phyloP scores from a whole-genome alignment of 176 grass and related monocot genomes.

The Tuctoria greenei region DNA sequence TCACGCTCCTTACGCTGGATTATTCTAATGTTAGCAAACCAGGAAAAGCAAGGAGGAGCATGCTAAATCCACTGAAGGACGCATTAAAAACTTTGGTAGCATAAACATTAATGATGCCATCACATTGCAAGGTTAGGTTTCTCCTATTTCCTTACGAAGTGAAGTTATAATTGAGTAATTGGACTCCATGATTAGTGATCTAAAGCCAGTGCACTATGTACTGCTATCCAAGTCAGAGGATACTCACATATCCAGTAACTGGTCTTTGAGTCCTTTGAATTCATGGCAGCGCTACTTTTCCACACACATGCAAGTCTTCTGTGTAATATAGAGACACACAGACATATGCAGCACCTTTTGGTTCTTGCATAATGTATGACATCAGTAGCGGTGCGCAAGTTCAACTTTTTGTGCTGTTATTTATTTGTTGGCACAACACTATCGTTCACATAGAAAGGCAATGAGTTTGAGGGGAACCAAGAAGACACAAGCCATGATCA shows the following conservation, averaged over 20 bases:
- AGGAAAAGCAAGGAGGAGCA: neutral
- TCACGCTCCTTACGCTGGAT: conserved; percentile 5
- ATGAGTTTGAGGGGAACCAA: conserved; percentile 37
- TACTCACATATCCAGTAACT: conserved; percentile 26
- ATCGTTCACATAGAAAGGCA: conserved; percentile 26
- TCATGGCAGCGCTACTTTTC: conserved; percentile 34
- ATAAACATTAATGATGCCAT: conserved; percentile 11
- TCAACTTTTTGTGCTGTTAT: conserved; percentile 24
- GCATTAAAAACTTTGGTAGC: conserved; percentile 11
- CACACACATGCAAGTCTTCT: conserved; percentile 30
- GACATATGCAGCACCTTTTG: conserved; percentile 15
- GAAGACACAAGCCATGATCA: conserved; percentile 29
- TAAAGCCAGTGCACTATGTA: conserved; percentile 26
- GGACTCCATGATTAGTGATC: conserved; percentile 13
- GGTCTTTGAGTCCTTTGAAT: conserved; percentile 23
- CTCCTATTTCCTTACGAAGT: conserved; percentile 4
- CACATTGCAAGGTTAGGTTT: conserved; percentile 18
- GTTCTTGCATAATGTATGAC: conserved; percentile 42
- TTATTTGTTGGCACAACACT: conserved; percentile 55
- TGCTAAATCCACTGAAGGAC: conserved; percentile 13
- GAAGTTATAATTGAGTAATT: conserved; percentile 13
- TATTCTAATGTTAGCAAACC: conserved; percentile 12
- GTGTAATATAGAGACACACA: conserved; percentile 14
- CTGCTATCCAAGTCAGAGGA: conserved; percentile 14
- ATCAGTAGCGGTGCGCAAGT: conserved; percentile 41